Percentiles rank a stretch among this genome's conserved stretches.
These are phyloP conservation scores for Backusella macrospora DNA, from an alignment of 192 early-diverging fungal genomes.

Conservation along the genomic window DNA sequence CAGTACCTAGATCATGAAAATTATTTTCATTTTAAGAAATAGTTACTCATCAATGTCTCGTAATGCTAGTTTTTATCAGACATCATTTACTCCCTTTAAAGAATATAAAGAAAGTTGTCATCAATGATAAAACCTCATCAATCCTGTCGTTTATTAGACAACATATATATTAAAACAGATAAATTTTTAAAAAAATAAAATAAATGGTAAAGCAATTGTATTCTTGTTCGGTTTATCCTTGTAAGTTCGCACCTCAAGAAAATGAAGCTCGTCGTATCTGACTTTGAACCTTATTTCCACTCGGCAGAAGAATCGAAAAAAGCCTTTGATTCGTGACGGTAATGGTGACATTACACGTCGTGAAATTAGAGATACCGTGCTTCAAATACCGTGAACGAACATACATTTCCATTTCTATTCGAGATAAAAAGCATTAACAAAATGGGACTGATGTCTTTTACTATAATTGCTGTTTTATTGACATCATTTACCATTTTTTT, in stretches of 20 bases:
- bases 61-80: background rate
- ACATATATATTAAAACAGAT: slow-evolving; percentile 35
- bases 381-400: slow-evolving; percentile 81
- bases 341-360: slow-evolving; percentile 81
- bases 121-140: slow-evolving; percentile 32
- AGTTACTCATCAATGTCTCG: background rate
- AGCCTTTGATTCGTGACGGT: slow-evolving; percentile 81
- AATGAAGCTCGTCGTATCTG: slow-evolving; percentile 52
- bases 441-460: slow-evolving; percentile 56
- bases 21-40: background rate
- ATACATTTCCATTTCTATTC: slow-evolving; percentile 64
- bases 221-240: slow-evolving; percentile 24
- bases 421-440: slow-evolving; percentile 68
- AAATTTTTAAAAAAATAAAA: slow-evolving; percentile 31
- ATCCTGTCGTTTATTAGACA: slow-evolving; percentile 13
- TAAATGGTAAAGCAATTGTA: slow-evolving; percentile 36
- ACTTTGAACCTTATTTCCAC: slow-evolving; percentile 77
- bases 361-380: slow-evolving; percentile 80
- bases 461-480: too few relatives aligned
- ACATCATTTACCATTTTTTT: slow-evolving; percentile 49
- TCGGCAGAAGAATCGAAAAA: slow-evolving; percentile 68
- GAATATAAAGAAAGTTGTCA: slow-evolving; percentile 21
- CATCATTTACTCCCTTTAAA: slow-evolving; percentile 24
- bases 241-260: background rate
- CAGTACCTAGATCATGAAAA: background rate